Percentiles rank a stretch among this genome's conserved stretches.
phyloP scores from a whole-genome alignment of 2,329 filamentous ascomycete genomes.

The Claviceps pazoutovae region DNA sequence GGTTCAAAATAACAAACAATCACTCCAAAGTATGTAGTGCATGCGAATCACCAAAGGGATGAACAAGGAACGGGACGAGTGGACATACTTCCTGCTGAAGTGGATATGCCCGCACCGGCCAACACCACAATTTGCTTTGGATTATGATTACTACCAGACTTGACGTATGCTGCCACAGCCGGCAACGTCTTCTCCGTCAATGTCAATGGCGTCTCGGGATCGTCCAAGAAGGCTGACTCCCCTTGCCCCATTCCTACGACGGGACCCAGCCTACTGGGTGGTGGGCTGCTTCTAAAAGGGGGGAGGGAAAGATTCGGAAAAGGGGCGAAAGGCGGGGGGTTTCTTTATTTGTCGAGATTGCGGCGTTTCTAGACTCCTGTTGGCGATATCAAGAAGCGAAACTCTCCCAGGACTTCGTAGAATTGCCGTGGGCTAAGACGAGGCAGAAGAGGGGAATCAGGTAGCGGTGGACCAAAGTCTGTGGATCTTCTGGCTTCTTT shows the following conservation, averaged over 20 bases:
- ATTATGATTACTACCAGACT: conserved; percentile 27
- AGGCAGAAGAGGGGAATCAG: no score
- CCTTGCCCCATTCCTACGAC: conserved; percentile 71
- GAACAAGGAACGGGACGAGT: neutral
- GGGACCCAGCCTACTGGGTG: conserved; percentile 8
- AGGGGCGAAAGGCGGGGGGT: neutral
- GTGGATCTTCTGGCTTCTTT: no score
- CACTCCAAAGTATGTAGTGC: no score
- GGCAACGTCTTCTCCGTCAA: conserved; percentile 56
- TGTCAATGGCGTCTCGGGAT: conserved; percentile 47
- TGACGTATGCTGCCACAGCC: conserved; percentile 66
- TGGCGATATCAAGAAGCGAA: neutral
- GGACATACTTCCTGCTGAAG: conserved; percentile 45
- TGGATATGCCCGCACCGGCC: conserved; percentile 82
- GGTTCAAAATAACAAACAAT: no score
- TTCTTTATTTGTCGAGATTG: conserved; percentile 19
- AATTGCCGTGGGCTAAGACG: no score
- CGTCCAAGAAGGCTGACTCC: conserved; percentile 50
- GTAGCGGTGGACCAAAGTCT: no score
- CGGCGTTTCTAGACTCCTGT: conserved; percentile 9
- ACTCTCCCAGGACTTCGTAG: no score
- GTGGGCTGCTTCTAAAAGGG: conserved; percentile 6
- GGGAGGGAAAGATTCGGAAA: conserved; percentile 14
- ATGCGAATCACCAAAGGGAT: no score
- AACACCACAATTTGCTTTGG: conserved; percentile 69